Conservation (phyloP, 805 yeast species). For the Cyberlindnera misumaiensis region DNA sequence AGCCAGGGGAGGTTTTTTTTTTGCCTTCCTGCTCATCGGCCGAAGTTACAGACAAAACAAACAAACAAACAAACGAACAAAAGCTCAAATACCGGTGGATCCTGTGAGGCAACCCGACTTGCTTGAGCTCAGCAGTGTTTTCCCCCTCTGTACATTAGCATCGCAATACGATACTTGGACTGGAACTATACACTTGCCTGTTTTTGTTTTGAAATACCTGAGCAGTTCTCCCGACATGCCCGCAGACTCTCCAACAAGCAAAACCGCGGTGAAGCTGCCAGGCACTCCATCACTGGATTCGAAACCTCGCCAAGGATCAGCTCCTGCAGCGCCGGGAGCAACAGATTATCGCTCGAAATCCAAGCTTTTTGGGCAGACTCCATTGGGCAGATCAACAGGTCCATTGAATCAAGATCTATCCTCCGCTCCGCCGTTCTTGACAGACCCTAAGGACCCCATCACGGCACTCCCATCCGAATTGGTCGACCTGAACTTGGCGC, state of each 20-base stretch:
- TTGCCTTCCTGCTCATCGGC: no score
- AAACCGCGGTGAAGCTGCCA: constrained; percentile 7
- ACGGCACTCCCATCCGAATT: constrained; percentile 14
- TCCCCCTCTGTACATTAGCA: no score
- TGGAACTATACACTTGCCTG: no score
- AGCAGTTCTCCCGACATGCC: no score
- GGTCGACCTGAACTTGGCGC: constrained; percentile 20
- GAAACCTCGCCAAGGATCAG: constrained; percentile 13
- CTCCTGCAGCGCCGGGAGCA: constrained; percentile 11
- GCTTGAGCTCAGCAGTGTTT: no score
- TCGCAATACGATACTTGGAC: no score
- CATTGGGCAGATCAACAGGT: constrained; percentile 20
- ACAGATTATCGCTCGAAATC: constrained; percentile 15
- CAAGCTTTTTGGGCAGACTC: constrained; percentile 15
- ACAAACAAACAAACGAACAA: no score
- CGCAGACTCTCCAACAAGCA: neutral
- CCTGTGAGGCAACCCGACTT: no score
- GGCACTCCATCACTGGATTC: constrained; percentile 10
- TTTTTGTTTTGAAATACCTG: no score
- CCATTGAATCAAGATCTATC: constrained; percentile 12
- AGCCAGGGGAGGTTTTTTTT: no score
- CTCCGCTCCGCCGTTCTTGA: constrained; percentile 23
- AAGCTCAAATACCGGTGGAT: no score
- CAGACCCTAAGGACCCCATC: constrained; percentile 8
- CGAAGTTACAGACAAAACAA: no score